phyloP scores from a whole-genome alignment of 176 grass and related monocot species.

The Panicum miliaceum region DNA sequence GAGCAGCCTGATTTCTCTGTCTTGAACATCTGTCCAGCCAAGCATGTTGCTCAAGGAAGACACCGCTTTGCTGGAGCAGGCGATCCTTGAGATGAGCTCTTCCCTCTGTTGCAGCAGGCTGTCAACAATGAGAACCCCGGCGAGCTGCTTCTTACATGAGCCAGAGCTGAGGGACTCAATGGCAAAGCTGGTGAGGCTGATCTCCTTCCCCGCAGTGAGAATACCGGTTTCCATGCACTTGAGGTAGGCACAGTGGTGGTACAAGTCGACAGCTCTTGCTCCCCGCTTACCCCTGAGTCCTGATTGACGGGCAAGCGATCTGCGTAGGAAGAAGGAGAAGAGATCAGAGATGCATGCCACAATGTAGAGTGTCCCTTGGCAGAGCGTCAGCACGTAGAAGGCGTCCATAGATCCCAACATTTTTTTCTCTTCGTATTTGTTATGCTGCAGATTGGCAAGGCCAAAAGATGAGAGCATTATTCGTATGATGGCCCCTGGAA shows the following conservation, averaged over 20 bases:
- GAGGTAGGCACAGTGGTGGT: neutral
- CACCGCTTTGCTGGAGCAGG: neutral
- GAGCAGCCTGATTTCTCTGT: neutral
- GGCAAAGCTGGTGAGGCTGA: neutral
- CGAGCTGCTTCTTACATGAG: neutral
- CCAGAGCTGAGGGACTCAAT: neutral
- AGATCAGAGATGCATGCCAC: neutral
- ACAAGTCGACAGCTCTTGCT: neutral
- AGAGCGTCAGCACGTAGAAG: constrained; percentile 16
- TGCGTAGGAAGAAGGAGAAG: neutral
- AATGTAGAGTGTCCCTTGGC: neutral
- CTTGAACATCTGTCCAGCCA: neutral
- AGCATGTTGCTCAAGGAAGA: neutral
- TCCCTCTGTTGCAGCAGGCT: neutral
- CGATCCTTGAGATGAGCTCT: neutral
- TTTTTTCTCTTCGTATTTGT: neutral
- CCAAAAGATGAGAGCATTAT: neutral
- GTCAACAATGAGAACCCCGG: neutral
- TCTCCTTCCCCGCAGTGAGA: neutral
- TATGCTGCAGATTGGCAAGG: neutral
- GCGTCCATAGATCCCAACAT: neutral
- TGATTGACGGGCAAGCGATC: neutral
- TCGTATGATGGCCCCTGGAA: neutral
- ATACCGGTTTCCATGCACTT: neutral
- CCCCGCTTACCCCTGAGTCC: neutral